Base-by-base conservation (phyloP, 2,329 filamentous ascomycete genomes). In the Pyrenochaeta sp. region DNA sequence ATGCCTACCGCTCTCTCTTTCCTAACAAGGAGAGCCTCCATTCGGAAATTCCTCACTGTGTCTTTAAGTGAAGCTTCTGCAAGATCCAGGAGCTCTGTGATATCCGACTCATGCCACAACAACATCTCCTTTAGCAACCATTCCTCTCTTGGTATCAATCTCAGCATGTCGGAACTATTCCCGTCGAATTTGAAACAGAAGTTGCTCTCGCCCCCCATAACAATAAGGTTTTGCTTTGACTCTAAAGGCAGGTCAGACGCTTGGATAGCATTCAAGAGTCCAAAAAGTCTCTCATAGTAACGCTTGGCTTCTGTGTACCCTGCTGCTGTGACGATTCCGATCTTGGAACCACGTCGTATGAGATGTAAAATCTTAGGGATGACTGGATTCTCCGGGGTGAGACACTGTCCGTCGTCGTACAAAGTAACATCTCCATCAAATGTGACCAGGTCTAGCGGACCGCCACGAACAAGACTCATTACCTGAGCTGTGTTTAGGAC, bases 391-490 rank as follows among this genome's bases (percentile, higher is more conserved):
- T 86, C 83, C 0, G 88, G 83, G 53, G 89, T 88, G 8, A 99
- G 83, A 63, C 88, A 91, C 69, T 92, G 85, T 12, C 95, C 95
- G 72, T 99, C 82, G 46, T 84, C 81, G 76, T 99, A 99, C 24
- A 99, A 84, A 1, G 95, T 99, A 50, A 99, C 93, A 78, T 99
- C 95, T 78, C 95, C 95, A 77, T 99, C 95, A 75, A 99, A 99
- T 0, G 95, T 99, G 52, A 96, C 90, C 3, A 99, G 85, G 67
- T 95, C 88, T 8, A 97, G 84, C 4, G 87, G 85, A 24, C 90
- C 89, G 44, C 83, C 81, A 25, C 87, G 87, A 15, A 92, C 90
- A n/a, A 98, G 86, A 39, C 92, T 92, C 89, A 97, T 93, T 59
- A 94, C 84, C 79, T 99, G 95, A 19, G 95, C 93, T 39, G 95